Conservation (phyloP, 257 asterid genomes). For the Solanum verrucosum region DNA sequence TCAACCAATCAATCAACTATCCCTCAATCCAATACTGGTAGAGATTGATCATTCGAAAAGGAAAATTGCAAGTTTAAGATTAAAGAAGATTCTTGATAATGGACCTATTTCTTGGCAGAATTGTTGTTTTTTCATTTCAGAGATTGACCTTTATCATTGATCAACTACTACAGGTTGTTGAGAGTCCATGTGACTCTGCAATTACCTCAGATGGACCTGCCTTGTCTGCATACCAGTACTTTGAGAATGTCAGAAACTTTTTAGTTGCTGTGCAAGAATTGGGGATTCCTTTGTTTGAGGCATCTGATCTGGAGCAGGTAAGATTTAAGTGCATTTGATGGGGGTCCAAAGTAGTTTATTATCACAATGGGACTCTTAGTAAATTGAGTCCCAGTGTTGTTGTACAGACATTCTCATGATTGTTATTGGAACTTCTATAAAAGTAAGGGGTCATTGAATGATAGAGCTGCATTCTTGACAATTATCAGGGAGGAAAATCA, state of each 20-base stretch:
- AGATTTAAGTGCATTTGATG: not conserved
- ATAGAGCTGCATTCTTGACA: not conserved
- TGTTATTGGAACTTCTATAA: not conserved
- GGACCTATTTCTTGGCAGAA: not conserved
- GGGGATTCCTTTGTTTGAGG: conserved; percentile 94
- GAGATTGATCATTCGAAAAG: not conserved
- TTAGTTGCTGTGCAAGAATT: conserved; percentile 82
- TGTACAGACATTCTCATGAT: not conserved
- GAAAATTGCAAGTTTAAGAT: not conserved
- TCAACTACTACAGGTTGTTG: conserved; percentile 62
- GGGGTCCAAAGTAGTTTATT: not conserved
- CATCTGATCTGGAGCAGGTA: conserved; percentile 96
- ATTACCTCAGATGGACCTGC: conserved; percentile 91
- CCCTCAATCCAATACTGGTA: not conserved
- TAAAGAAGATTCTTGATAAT: not conserved
- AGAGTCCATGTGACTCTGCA: conserved; percentile 66
- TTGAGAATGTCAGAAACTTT: conserved; percentile 91
- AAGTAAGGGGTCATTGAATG: not conserved
- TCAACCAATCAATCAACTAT: not conserved
- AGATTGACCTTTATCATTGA: not conserved
- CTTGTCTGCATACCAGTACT: conserved; percentile 81
- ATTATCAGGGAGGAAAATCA: conserved; percentile 83
- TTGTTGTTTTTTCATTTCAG: not conserved
- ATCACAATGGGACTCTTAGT: not conserved
- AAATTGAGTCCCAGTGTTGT: not conserved